These are phyloP conservation scores for Russula dissimulans DNA, from an alignment of 768 basidiomycete species.

Conservation along the genomic window DNA sequence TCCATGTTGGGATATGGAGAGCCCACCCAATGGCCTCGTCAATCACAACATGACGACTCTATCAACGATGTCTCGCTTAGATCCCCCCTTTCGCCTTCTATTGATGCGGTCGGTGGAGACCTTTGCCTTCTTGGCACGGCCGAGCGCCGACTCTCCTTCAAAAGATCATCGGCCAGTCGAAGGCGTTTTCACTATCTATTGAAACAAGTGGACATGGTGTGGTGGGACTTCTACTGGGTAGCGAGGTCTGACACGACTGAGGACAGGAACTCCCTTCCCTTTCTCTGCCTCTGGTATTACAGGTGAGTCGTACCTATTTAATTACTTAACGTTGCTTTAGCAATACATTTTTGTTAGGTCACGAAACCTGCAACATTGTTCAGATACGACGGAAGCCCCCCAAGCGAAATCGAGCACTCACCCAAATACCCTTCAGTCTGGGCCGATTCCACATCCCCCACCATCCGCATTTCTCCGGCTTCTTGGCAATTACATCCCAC, in stretches of 20 bases:
- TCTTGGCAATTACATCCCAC: constrained; percentile 5
- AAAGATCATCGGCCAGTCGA: neutral
- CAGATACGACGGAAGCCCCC: neutral
- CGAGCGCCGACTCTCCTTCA: neutral
- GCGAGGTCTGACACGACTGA: neutral
- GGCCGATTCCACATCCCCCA: constrained; percentile 3
- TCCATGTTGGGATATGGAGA: neutral
- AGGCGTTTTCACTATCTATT: neutral
- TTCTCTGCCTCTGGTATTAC: neutral
- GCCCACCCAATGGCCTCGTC: neutral
- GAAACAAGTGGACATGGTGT: neutral
- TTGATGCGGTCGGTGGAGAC: neutral
- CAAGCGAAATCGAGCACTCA: neutral
- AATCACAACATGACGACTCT: neutral
- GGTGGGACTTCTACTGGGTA: neutral
- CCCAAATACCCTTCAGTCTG: neutral
- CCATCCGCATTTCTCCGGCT: constrained; percentile 7
- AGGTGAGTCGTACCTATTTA: neutral
- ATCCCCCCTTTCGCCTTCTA: neutral
- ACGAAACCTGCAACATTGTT: neutral
- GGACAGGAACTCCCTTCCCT: neutral
- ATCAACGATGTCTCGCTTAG: neutral
- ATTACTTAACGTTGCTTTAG: neutral
- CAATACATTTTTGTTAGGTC: neutral
- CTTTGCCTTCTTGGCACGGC: neutral